phyloP scores from a whole-genome alignment of 2,329 filamentous ascomycete species.

The Aspergillus intermedius region DNA sequence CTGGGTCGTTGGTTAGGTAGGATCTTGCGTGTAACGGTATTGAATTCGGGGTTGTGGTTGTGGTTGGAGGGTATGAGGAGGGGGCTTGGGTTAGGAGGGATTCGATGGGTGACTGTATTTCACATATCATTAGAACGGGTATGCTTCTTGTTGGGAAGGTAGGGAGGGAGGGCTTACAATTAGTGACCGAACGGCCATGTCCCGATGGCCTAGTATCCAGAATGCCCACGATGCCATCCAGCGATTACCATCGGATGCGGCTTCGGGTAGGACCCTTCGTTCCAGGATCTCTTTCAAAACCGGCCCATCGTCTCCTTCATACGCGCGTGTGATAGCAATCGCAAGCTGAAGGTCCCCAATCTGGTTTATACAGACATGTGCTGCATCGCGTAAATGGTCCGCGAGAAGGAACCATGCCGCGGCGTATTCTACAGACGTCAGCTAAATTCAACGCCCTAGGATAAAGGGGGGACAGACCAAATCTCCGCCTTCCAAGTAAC shows the following conservation, averaged over 20 bases:
- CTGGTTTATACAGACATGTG: conserved; percentile 79
- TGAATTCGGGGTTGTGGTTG: conserved; percentile 52
- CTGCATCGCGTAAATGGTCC: conserved; percentile 75
- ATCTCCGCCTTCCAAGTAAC: conserved; percentile 80
- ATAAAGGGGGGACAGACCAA: conserved; percentile 51
- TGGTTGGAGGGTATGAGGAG: conserved; percentile 36
- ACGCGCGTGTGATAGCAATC: conserved; percentile 78
- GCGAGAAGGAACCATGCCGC: conserved; percentile 93
- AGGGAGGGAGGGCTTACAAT: conserved; percentile 52
- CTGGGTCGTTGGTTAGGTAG: conserved; percentile 86
- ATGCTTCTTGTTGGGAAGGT: neutral
- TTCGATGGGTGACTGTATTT: conserved; percentile 64
- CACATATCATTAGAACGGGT: neutral
- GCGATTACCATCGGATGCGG: conserved; percentile 73
- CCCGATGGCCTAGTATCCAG: conserved; percentile 76
- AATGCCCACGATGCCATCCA: conserved; percentile 97
- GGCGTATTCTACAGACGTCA: conserved; percentile 64
- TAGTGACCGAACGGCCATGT: conserved; percentile 76
- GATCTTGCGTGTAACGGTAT: conserved; percentile 60
- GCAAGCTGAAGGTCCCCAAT: conserved; percentile 84
- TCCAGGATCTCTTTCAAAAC: conserved; percentile 68
- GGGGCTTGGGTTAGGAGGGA: conserved; percentile 50
- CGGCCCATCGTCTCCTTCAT: conserved; percentile 75
- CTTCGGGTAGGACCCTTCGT: conserved; percentile 70
- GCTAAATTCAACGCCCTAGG: conserved; percentile 2